Evolutionary conservation across 1,139 yeast species (phyloP).

Genomic region (Kodamaea ohmeri): DNA sequence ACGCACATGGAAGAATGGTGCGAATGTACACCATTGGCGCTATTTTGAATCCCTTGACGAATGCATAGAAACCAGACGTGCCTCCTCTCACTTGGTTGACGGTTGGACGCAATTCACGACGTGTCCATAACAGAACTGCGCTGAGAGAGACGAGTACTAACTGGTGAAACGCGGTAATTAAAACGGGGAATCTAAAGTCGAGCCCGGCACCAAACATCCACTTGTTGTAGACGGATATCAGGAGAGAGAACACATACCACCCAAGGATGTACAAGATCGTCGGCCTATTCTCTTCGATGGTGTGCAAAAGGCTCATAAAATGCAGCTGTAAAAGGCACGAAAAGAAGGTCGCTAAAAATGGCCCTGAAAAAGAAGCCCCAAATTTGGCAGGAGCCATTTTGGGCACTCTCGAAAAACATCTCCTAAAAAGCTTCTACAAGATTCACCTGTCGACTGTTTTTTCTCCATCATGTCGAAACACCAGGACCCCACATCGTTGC

Average conservation of each 20-base stretch:
- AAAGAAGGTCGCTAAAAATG: too few species aligned
- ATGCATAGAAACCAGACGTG: constrained; percentile 9
- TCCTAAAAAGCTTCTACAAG: too few species aligned
- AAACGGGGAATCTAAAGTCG: constrained; percentile 76
- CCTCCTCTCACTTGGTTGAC: constrained; percentile 17
- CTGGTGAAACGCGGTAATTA: constrained; percentile 86
- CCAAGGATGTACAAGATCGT: constrained; percentile 35
- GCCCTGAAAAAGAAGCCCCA: too few species aligned
- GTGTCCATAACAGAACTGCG: constrained; percentile 38
- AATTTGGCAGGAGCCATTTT: too few species aligned
- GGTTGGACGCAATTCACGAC: constrained; percentile 50
- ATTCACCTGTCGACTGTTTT: too few species aligned
- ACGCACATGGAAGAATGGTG: constrained; percentile 77
- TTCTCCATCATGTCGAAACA: constrained; percentile 18
- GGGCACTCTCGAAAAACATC: too few species aligned
- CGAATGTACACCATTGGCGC: constrained; percentile 34
- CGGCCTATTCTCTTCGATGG: constrained; percentile 12
- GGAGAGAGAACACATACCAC: constrained; percentile 61
- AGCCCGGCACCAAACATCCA: constrained; percentile 90
- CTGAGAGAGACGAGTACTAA: constrained; percentile 57
- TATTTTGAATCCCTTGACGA: constrained; percentile 21
- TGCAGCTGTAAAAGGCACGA: neutral
- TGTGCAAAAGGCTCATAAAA: neutral
- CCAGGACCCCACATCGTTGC: constrained; percentile 34
- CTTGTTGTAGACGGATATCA: constrained; percentile 87